Conservation (phyloP, 805 yeast species). For the Kluyveromyces nonfermentans region DNA sequence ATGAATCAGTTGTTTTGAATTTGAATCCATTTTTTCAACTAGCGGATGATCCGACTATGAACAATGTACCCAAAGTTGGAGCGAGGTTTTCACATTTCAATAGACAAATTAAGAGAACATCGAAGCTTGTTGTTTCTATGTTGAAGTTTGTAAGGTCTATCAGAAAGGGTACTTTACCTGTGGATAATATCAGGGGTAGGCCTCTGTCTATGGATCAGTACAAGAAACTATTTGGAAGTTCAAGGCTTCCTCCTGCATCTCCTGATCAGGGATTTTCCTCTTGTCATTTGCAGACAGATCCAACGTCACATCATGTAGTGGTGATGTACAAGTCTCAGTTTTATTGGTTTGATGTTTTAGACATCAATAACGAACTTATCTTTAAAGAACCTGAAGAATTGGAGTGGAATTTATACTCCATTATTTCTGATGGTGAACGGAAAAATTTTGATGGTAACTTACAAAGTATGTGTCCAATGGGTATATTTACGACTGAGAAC, state of each 20-base stretch:
- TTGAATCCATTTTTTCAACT: constrained; percentile 83
- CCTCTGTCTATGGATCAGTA: constrained; percentile 90
- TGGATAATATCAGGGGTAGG: constrained; percentile 56
- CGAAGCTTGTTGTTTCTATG: constrained; percentile 66
- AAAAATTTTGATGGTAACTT: constrained; percentile 1
- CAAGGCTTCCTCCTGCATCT: constrained; percentile 71
- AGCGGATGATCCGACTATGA: constrained; percentile 77
- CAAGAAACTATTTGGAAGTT: constrained; percentile 74
- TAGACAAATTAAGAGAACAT: constrained; percentile 68
- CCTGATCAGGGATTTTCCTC: constrained; percentile 33
- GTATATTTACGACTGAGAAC: constrained; percentile 84
- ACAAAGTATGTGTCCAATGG: constrained; percentile 46
- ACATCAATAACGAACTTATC: constrained; percentile 58
- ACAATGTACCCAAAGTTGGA: constrained; percentile 19
- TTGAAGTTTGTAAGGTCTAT: constrained; percentile 73
- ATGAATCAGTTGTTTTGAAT: constrained; percentile 84
- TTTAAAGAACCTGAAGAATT: constrained; percentile 62
- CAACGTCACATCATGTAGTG: constrained; percentile 66
- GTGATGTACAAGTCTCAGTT: constrained; percentile 80
- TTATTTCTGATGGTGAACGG: constrained; percentile 58
- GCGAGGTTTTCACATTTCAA: constrained; percentile 25
- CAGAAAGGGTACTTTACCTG: constrained; percentile 61
- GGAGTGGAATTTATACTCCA: constrained; percentile 62
- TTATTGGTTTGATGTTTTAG: constrained; percentile 91
- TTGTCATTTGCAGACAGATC: constrained; percentile 78